Base-by-base conservation (phyloP, 805 yeast species). In the Torulaspora franciscae region DNA sequence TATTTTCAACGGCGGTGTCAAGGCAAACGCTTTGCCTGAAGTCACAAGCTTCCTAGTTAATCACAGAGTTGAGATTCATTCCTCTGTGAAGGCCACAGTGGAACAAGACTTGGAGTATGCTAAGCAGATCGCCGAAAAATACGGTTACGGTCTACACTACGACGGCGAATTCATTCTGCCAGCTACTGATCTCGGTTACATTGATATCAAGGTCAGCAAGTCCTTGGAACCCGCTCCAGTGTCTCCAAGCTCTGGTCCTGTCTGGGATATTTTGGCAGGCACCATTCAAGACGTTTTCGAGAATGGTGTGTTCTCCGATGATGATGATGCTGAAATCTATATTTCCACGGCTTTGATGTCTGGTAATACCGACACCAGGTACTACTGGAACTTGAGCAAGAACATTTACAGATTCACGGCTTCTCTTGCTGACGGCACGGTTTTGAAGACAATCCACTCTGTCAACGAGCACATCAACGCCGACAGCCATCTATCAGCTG, bases 11-110 rank as follows among this genome's bases (percentile, higher is more conserved):
- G 93, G 93, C 24, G 95, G 95, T 35, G 74, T 80, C 46, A 85
- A 85, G 64, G 72, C 81, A 22, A 85, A 85, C 57, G 89, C 93
- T 1, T 66, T 85, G 37, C 95, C 95, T 2, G 91, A 85, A 58
- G 63, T 70, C 22, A 77, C 77, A 3, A 62, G 65, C 25, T 68
- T 80, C 33, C 58, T 72, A 28, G 70, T 82, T 35, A 84, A 86
- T 64, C 83, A 83, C 56, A 72, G 95, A 57, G 71, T 85, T 44
- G 74, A 78, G 14, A 66, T 79, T 36, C 87, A 80, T 49, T 72
- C 80, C 11, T 65, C 73, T 17, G 69, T 75, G 1, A 63, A 67
- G 4, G 72, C 68, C 14, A 74, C 73, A 3, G 53, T 67, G 13
- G 68, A 70, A 17, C 69, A 67, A 40, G 66, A 75, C 30, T 29